These are phyloP conservation scores for Colletotrichum viniferum DNA, from an alignment of 2,329 filamentous ascomycete species.

Conservation along the genomic window DNA sequence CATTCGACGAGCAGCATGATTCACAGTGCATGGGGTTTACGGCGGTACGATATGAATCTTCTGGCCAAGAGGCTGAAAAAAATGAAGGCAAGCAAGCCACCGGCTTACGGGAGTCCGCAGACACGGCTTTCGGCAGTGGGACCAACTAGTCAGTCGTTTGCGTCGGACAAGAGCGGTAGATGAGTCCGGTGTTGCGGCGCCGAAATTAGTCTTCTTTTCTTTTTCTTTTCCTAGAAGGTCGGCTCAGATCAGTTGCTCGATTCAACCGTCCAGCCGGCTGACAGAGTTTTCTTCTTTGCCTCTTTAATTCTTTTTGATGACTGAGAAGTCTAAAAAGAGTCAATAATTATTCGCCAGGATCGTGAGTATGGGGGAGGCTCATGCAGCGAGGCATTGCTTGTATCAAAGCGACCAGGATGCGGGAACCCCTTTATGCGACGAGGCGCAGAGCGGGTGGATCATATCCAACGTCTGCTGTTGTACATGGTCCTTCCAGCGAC, in stretches of 20 bases:
- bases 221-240: conserved; percentile 2
- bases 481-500: neutral
- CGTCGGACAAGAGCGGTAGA: neutral
- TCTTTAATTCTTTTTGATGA: neutral
- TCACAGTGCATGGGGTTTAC: neutral
- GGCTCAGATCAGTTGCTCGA: neutral
- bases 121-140: neutral
- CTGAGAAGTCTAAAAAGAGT: neutral
- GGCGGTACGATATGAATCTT: neutral
- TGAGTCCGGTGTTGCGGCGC: neutral
- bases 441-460: conserved; percentile 13
- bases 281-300: neutral
- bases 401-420: conserved; percentile 11
- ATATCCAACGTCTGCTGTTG: neutral
- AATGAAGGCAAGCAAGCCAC: neutral
- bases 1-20: neutral
- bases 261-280: neutral
- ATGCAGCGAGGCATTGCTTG: conserved; percentile 13
- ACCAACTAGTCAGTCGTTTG: neutral
- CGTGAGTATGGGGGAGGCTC: conserved; percentile 7
- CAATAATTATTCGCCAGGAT: neutral
- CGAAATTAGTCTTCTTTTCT: neutral
- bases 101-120: conserved; percentile 10
- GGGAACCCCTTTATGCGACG: conserved; percentile 17
- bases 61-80: neutral